Conservation (phyloP, 176 grass and related monocot genomes). For the Oryza meyeriana region DNA sequence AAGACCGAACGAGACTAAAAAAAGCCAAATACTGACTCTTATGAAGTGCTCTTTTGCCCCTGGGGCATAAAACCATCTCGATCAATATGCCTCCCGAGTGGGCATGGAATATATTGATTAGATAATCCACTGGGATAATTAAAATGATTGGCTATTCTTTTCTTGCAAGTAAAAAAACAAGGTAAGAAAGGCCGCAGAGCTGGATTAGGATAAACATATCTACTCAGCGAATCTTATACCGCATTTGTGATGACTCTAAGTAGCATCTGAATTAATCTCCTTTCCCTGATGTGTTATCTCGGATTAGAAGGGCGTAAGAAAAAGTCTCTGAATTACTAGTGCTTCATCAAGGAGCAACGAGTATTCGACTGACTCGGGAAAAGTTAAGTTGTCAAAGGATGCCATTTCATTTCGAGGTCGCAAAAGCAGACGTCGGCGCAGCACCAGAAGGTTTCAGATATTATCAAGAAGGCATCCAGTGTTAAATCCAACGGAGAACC, state of each 20-base stretch:
- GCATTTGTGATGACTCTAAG: slow-evolving; percentile 33
- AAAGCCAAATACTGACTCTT: background rate
- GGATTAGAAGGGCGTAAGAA: background rate
- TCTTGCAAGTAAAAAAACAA: slow-evolving; percentile 28
- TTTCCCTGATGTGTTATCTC: background rate
- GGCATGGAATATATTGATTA: slow-evolving; percentile 45
- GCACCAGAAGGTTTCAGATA: slow-evolving; percentile 25
- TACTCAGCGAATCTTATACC: slow-evolving; percentile 46
- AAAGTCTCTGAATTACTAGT: background rate
- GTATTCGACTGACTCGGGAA: slow-evolving; percentile 37
- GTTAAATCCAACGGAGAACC: slow-evolving; percentile 31
- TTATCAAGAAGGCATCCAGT: slow-evolving; percentile 27
- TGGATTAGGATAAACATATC: slow-evolving; percentile 48
- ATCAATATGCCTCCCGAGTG: slow-evolving; percentile 38
- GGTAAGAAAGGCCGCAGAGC: slow-evolving; percentile 13
- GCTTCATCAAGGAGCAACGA: slow-evolving; percentile 39
- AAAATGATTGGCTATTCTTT: slow-evolving; percentile 30
- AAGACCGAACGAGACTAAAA: background rate
- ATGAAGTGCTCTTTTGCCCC: slow-evolving; percentile 25
- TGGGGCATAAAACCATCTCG: slow-evolving; percentile 31
- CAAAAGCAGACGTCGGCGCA: background rate
- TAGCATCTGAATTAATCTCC: slow-evolving; percentile 32
- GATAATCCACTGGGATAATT: slow-evolving; percentile 39
- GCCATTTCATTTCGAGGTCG: slow-evolving; percentile 29
- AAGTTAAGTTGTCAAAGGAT: slow-evolving; percentile 39